Conservation (phyloP, 768 basidiomycete species). For the Pholiota molesta region DNA sequence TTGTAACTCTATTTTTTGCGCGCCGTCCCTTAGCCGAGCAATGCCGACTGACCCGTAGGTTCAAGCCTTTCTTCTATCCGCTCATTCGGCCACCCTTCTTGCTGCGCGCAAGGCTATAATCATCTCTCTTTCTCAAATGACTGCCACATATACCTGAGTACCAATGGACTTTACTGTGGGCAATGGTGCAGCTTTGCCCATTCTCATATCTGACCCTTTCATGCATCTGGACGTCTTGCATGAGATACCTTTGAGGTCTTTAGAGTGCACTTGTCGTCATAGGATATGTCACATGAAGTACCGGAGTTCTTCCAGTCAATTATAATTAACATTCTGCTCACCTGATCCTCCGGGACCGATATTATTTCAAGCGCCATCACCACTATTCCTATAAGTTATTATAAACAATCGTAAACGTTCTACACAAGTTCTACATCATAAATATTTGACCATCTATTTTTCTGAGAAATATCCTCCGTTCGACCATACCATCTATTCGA, state of each 20-base stretch:
- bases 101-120: neutral
- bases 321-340: neutral
- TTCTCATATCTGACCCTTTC: too few species aligned
- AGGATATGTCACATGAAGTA: conserved; percentile 5
- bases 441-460: too few species aligned
- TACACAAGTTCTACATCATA: too few species aligned
- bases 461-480: too few species aligned
- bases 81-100: neutral
- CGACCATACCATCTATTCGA: too few species aligned
- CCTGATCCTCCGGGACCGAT: neutral
- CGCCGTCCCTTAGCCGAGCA: neutral
- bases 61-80: neutral
- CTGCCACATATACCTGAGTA: too few species aligned
- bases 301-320: conserved; percentile 4
- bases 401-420: neutral
- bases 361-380: neutral
- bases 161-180: too few species aligned
- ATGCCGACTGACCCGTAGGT: conserved; percentile 3
- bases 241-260: neutral
- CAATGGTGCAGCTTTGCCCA: too few species aligned
- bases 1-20: neutral
- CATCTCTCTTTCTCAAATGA: neutral
- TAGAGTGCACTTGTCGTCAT: neutral
- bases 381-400: neutral
- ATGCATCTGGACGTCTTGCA: neutral